Conservation (phyloP, 768 basidiomycete genomes). For the Cystobasidium ongulense region DNA sequence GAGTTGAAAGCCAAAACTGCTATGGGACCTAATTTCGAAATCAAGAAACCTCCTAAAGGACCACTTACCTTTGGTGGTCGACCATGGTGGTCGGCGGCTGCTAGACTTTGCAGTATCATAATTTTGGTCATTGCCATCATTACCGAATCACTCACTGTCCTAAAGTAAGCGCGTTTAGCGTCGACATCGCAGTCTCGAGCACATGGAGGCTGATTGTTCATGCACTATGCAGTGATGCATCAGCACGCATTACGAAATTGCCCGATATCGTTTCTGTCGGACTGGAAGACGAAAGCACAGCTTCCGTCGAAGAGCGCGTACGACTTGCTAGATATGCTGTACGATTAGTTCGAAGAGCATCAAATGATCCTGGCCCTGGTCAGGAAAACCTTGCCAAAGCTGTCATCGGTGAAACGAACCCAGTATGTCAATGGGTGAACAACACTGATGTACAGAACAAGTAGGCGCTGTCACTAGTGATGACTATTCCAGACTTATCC, state of each 20-base stretch:
- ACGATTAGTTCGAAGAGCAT: background rate
- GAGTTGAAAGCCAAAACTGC: background rate
- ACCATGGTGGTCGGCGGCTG: slow-evolving; percentile 13
- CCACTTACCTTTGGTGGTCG: slow-evolving; percentile 12
- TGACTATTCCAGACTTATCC: background rate
- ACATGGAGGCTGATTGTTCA: background rate
- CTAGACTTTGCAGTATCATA: background rate
- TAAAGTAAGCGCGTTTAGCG: slow-evolving; percentile 3
- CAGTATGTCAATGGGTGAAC: slow-evolving; percentile 21
- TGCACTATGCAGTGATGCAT: slow-evolving; percentile 7
- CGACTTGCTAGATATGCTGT: background rate
- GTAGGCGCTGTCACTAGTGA: background rate
- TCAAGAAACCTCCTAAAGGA: background rate
- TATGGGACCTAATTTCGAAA: background rate
- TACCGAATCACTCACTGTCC: background rate
- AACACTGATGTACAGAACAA: slow-evolving; percentile 25
- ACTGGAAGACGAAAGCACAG: background rate
- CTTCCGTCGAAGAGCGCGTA: background rate
- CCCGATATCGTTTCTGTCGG: background rate
- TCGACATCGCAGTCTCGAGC: too few relatives aligned
- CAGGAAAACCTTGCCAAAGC: background rate
- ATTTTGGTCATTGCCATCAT: background rate
- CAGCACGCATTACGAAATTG: background rate
- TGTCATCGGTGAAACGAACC: background rate
- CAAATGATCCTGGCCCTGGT: too few relatives aligned